These are phyloP conservation scores for Colletotrichum gloeosporioides DNA, from an alignment of 2,329 filamentous ascomycete genomes.

Conservation along the genomic window DNA sequence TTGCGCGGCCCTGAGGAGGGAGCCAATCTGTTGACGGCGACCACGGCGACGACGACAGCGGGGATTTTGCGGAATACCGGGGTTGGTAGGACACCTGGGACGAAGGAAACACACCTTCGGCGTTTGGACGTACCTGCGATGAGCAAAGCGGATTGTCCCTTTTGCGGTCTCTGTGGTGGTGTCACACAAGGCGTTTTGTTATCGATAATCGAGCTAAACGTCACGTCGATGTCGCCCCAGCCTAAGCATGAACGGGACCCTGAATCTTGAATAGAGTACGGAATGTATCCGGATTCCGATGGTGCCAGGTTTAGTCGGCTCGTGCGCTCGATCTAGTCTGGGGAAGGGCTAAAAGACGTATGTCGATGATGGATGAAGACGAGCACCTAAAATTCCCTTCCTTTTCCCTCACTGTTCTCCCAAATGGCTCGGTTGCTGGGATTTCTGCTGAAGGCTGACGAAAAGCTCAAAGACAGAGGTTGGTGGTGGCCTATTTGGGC, in stretches of 20 bases:
- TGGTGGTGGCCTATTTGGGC: neutral
- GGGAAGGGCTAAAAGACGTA: neutral
- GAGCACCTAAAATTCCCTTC: neutral
- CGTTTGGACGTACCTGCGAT: neutral
- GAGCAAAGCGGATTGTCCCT: neutral
- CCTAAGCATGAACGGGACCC: slow-evolving; percentile 12
- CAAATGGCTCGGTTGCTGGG: neutral
- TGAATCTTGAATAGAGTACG: neutral
- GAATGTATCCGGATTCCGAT: neutral
- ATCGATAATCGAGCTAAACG: neutral
- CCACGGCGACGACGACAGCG: neutral
- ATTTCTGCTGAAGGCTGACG: neutral
- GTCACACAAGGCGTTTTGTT: neutral
- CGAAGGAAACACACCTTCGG: neutral
- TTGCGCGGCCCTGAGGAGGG: neutral
- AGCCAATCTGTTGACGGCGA: neutral
- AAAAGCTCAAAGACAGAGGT: neutral
- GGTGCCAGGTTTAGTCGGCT: neutral
- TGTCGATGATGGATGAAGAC: neutral
- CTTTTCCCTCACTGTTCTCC: neutral
- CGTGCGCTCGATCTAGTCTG: neutral
- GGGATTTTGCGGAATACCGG: neutral
- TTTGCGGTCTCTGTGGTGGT: neutral
- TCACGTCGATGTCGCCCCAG: slow-evolving; percentile 7
- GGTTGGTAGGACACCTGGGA: neutral